Base-by-base conservation (phyloP, 495 filamentous ascomycete genomes). In the Tuber calosporum region DNA sequence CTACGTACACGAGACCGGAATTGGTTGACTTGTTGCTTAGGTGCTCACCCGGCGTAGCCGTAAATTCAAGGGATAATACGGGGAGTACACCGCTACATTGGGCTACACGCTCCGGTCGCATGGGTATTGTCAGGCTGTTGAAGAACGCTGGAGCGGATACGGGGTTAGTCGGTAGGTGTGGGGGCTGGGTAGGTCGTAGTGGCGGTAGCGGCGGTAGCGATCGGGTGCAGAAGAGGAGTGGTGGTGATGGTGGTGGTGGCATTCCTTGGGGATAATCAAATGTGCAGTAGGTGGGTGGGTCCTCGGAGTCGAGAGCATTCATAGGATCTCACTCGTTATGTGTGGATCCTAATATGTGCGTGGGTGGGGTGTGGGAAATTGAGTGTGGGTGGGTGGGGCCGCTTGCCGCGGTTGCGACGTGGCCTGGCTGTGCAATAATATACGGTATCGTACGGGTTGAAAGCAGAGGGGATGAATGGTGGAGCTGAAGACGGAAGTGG, bases 71-170 rank as follows among this genome's bases (percentile, higher is more conserved):
- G 22, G 72, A 73, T 36, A 38, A 9, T 6, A 37, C 43, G 7
- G 13, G n/a, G 4, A 73, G 72, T 17, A 73, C 72, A 0, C 42
- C 72, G 4, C 38, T 73, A 11, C 66, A 73, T 68, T 73, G 72
- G 72, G 72, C 72, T 36, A 39, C 72, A 15, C 53, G 53, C 53
- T 62, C 53, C 9, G 53, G 53, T 4, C 53, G 53, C 4, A 30
- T 19, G 30, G 53, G 53, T 13, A 26, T 62, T 34, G 53, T 62
- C 13, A 34, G 13, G 4, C 26, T 62, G 53, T 34, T 62, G 53
- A 62, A 34, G 26, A 62, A 62, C 11, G 53, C 13, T 4, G 53
- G 53, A 19, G 53, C 53, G 53, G 53, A 62, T 15, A 34, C 53
- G 4, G 53, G 53, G 53, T 34, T 62, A 5, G 53, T 62, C 26